phyloP scores from a whole-genome alignment of 1,284 basidiomycete genomes.

The Termitomyces sp. region DNA sequence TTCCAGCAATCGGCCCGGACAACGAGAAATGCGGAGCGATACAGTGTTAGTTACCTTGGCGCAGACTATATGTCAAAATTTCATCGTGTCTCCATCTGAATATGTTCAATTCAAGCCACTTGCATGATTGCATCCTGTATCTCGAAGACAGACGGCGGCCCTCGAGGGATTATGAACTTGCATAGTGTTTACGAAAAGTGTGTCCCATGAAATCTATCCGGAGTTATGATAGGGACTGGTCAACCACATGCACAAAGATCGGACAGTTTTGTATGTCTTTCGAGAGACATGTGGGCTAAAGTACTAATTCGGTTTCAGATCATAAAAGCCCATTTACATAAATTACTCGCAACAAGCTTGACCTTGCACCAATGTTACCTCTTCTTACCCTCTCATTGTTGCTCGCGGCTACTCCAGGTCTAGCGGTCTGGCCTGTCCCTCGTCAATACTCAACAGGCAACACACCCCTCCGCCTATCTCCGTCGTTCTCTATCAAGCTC shows the following conservation, averaged over 20 bases:
- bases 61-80: too few relatives aligned
- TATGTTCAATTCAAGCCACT: too few relatives aligned
- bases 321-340: background rate
- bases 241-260: background rate
- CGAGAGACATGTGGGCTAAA: background rate
- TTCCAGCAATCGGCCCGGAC: too few relatives aligned
- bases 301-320: conserved; percentile 2
- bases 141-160: too few relatives aligned
- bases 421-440: conserved; percentile 63
- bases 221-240: too few relatives aligned
- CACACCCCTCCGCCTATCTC: conserved; percentile 45
- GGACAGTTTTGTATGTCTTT: background rate
- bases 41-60: too few relatives aligned
- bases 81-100: too few relatives aligned
- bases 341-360: background rate
- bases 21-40: too few relatives aligned
- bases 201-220: too few relatives aligned
- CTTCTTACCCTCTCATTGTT: conserved; percentile 15
- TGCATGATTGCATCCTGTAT: too few relatives aligned
- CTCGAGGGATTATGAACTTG: too few relatives aligned
- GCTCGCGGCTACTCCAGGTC: conserved; percentile 13
- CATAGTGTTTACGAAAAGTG: too few relatives aligned
- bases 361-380: conserved; percentile 13
- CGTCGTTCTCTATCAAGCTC: conserved; percentile 44
- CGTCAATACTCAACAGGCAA: conserved; percentile 44